Conservation (phyloP, 768 basidiomycete genomes). For the Leucocoprinus leucothites region DNA sequence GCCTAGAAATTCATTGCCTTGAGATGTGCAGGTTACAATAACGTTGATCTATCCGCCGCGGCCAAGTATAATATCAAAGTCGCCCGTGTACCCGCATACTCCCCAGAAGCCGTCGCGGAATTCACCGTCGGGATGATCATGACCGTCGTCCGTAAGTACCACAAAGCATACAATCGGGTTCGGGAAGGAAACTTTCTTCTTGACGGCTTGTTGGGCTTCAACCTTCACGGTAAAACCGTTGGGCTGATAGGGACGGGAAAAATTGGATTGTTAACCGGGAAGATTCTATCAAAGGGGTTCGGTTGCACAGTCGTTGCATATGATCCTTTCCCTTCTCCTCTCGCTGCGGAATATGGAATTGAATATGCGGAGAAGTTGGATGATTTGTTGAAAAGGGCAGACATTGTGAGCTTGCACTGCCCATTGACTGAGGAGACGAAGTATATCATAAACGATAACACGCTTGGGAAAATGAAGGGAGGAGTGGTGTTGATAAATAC, state of each 20-base stretch:
- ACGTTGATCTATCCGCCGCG: slow-evolving; percentile 34
- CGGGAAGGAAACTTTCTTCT: slow-evolving; percentile 45
- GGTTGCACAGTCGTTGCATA: slow-evolving; percentile 35
- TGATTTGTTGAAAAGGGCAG: slow-evolving; percentile 31
- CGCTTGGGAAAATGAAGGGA: slow-evolving; percentile 34
- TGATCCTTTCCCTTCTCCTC: slow-evolving; percentile 33
- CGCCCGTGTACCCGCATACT: slow-evolving; percentile 39
- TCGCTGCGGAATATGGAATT: slow-evolving; percentile 34
- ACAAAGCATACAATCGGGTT: slow-evolving; percentile 43
- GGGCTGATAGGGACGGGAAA: slow-evolving; percentile 42
- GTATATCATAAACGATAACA: slow-evolving; percentile 39
- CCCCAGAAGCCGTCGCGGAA: slow-evolving; percentile 42
- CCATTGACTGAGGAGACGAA: slow-evolving; percentile 33
- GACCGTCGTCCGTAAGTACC: slow-evolving; percentile 43
- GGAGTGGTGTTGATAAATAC: slow-evolving; percentile 42
- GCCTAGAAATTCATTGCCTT: slow-evolving; percentile 37
- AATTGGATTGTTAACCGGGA: slow-evolving; percentile 40
- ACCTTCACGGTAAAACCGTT: slow-evolving; percentile 38
- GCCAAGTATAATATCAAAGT: slow-evolving; percentile 31
- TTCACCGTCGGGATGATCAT: slow-evolving; percentile 45
- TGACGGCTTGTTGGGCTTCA: slow-evolving; percentile 40
- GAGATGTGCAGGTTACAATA: slow-evolving; percentile 41
- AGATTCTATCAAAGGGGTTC: slow-evolving; percentile 38
- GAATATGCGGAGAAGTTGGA: slow-evolving; percentile 34
- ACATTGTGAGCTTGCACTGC: slow-evolving; percentile 42